Base-by-base conservation (phyloP, 2,329 filamentous ascomycete genomes). In the Trichophyton mentagrophytes region DNA sequence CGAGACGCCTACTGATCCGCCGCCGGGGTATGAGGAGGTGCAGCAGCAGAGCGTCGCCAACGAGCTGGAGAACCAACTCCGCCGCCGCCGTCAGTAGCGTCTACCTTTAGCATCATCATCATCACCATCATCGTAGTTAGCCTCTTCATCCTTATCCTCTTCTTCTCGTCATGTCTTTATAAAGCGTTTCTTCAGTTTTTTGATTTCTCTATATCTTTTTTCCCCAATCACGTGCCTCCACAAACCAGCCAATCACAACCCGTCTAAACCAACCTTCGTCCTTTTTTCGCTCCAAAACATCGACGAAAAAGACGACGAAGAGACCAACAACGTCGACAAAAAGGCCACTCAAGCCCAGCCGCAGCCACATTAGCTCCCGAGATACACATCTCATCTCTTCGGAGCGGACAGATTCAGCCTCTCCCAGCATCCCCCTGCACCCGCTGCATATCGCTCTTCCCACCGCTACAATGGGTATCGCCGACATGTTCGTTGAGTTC, bases 11-110 rank as follows among this genome's bases (percentile, higher is more conserved):
- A 85, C 74, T 51, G 91, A 93, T 70, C 90, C 91, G 3, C 92
- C 92, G 56, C 92, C 92, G 57, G 88, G 85, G 40, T 97, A 97
- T 70, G 90, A 96, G 68, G 90, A 96, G 72, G 88, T 89, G 30
- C 92, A 96, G 73, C 85, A 90, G 70, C 84, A 89, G 66, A 88
- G 87, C 63, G 80, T 91, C 65, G 85, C 86, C 53, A 82, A 87
- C 63, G 88, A 88, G 66, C 79, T 89, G 49, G 88, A 92, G 69
- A 79, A 81, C 64, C 79, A 81, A 66, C 75, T 73, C 61, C 72
- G 70, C 55, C 66, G 67, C 51, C 65, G 66, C 53, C 70, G 55
- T 30, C 40, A n/a, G n/a, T 57, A 33, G 40, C 25, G 17, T 57
- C 11, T 40, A 11, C 25, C 8, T 22, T 17, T 25, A 42, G 8